Conservation (phyloP, 441 rosid genomes). For the Brassica hybrid region DNA sequence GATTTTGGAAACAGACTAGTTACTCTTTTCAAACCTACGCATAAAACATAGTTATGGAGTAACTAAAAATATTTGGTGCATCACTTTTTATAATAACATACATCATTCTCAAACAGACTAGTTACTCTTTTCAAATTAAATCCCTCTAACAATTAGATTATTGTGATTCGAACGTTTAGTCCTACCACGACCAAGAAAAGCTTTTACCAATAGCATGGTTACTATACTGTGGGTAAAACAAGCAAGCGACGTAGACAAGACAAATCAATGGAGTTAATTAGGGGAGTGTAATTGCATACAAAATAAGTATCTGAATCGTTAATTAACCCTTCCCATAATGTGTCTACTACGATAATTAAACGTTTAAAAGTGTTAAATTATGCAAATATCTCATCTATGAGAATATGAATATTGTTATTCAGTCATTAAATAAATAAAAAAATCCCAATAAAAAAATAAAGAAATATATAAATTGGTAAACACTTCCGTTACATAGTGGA, state of each 20-base stretch:
- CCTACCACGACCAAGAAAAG: not conserved
- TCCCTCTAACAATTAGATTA: not conserved
- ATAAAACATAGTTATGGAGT: not conserved
- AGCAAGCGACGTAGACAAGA: not conserved
- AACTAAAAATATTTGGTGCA: not conserved
- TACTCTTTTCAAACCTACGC: not conserved
- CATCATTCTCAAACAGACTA: not conserved
- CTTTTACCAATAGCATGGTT: not conserved
- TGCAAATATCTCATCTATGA: not conserved
- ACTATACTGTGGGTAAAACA: not conserved
- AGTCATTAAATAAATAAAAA: not conserved
- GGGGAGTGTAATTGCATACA: not conserved
- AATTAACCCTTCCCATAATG: not conserved
- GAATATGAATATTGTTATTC: not conserved
- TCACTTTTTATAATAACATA: not conserved
- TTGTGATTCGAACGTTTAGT: not conserved
- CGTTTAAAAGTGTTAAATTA: not conserved
- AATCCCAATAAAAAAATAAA: not conserved
- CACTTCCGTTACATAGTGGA: slow-evolving; percentile 33
- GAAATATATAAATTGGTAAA: slow-evolving; percentile 25
- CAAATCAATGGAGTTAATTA: not conserved
- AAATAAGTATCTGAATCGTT: not conserved
- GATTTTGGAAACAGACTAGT: too few species aligned
- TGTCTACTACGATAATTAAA: not conserved
- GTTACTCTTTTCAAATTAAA: not conserved